Percentiles rank a stretch among this genome's conserved stretches.
Conservation (phyloP, 768 basidiomycete genomes). For the Dentipellis sp. region DNA sequence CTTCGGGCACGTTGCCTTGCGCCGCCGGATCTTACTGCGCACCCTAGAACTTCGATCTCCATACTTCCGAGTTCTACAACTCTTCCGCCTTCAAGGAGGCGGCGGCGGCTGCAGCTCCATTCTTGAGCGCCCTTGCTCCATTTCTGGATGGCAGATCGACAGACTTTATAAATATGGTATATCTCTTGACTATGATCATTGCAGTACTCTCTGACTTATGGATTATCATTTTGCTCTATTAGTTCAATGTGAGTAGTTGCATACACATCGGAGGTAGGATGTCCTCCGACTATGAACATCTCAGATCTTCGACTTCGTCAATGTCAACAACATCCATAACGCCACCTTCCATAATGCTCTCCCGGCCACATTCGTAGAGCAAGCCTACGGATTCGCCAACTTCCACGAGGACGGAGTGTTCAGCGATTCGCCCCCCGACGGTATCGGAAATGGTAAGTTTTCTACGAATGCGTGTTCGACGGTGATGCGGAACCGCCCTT, state of each 20-base stretch:
- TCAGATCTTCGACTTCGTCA: slow-evolving; percentile 29
- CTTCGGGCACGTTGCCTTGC: not conserved
- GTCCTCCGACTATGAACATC: not conserved
- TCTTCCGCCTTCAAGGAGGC: not conserved
- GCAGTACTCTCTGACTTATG: not conserved
- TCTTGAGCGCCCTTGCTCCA: slow-evolving; percentile 18
- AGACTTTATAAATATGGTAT: slow-evolving; percentile 20
- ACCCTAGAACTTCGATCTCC: not conserved
- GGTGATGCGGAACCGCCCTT: too few species aligned
- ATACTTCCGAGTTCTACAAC: not conserved
- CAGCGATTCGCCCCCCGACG: slow-evolving; percentile 16
- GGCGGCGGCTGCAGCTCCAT: slow-evolving; percentile 15
- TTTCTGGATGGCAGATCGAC: slow-evolving; percentile 19
- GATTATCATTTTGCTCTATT: not conserved
- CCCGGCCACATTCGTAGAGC: slow-evolving; percentile 17
- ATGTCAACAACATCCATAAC: slow-evolving; percentile 31
- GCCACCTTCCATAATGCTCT: slow-evolving; percentile 20
- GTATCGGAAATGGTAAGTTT: slow-evolving; percentile 23
- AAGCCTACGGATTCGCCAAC: slow-evolving; percentile 28
- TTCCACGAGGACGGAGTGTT: slow-evolving; percentile 33
- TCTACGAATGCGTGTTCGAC: too few species aligned
- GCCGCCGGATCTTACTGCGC: not conserved
- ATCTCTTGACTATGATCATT: not conserved
- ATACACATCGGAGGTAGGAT: not conserved
- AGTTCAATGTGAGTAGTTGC: not conserved